Evolutionary conservation across 2,329 filamentous ascomycete species (phyloP), one percentile per base, ranked within the genome.

Genomic region (Sporothrix curviconia): DNA sequence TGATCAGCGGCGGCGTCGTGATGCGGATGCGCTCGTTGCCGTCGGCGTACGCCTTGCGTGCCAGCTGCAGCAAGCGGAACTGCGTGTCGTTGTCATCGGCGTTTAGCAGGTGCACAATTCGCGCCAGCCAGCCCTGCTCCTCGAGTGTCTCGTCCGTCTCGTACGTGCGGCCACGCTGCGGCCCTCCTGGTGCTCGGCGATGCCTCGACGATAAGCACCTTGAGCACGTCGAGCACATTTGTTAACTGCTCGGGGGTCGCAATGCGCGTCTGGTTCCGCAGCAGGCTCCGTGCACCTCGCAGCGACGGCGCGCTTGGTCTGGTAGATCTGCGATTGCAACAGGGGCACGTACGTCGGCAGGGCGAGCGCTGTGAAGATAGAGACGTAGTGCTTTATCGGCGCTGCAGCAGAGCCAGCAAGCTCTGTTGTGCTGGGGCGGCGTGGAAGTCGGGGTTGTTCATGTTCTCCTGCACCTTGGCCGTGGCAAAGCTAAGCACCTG

Each of bases 61-160:
- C 85, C 70, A 89, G 85, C 76, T 97, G 92, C 30, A 99, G 81
- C 46, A 99, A 84, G 74, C 90, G 90, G 74, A 96, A 94, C 69
- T 99, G 94, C 0, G 87, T 95, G 65, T 96, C 90, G 67, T 97
- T 97, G 68, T 95, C 83, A 36, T 89, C 79, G 44, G 84, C 88
- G 58, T 90, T 80, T 54, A 99, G 83, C 57, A 96, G 77, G 73
- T 99, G 94, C 17, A 96, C 85, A 67, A 99, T 86, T 65, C 94
- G 83, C 36, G 94, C 94, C 55, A 99, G 79, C 91, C 91, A 96
- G 53, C 94, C 94, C 76, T 99, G 94, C 74, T 99, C 94, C 72
- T 99, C 92, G 67, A 97, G 85, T 0, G 92, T 97, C 75, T 99
- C 95, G 61, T 99, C 94, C 0, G 94, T 97, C 76, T 99, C 95